Conservation (phyloP, 768 basidiomycete genomes). For the Lactarius pseudohatsudake region DNA sequence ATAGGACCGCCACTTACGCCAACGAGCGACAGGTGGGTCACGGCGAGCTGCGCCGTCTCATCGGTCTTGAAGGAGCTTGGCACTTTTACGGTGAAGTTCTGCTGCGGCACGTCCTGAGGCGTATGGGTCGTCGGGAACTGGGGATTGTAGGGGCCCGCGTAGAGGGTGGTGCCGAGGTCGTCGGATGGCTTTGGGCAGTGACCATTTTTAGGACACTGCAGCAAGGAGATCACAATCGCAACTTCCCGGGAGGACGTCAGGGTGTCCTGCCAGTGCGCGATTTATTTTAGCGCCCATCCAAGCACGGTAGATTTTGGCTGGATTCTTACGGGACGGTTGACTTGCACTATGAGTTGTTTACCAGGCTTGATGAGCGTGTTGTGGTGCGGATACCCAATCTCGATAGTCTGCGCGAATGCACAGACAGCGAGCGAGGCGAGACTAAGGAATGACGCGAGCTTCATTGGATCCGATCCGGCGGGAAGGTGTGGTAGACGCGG, state of each 20-base stretch:
- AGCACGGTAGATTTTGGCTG: neutral
- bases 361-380: constrained; percentile 33
- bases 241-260: constrained; percentile 38
- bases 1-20: constrained; percentile 16
- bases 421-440: constrained; percentile 30
- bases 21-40: constrained; percentile 19
- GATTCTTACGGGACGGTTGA: constrained; percentile 36
- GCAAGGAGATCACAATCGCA: constrained; percentile 37
- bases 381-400: constrained; percentile 35
- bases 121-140: constrained; percentile 26
- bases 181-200: constrained; percentile 29
- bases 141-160: constrained; percentile 35
- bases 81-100: constrained; percentile 35
- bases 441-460: constrained; percentile 25
- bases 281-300: neutral
- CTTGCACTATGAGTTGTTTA: constrained; percentile 36
- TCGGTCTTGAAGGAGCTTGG: constrained; percentile 11
- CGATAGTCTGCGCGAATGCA: constrained; percentile 36
- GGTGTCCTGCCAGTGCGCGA: constrained; percentile 31
- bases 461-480: constrained; percentile 15
- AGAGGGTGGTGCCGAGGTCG: constrained; percentile 36
- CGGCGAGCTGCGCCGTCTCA: constrained; percentile 6
- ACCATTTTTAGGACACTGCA: constrained; percentile 30
- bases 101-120: constrained; percentile 29
- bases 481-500: neutral